phyloP scores from a whole-genome alignment of 495 filamentous ascomycete species.

The Lasiosphaeria hispida region DNA sequence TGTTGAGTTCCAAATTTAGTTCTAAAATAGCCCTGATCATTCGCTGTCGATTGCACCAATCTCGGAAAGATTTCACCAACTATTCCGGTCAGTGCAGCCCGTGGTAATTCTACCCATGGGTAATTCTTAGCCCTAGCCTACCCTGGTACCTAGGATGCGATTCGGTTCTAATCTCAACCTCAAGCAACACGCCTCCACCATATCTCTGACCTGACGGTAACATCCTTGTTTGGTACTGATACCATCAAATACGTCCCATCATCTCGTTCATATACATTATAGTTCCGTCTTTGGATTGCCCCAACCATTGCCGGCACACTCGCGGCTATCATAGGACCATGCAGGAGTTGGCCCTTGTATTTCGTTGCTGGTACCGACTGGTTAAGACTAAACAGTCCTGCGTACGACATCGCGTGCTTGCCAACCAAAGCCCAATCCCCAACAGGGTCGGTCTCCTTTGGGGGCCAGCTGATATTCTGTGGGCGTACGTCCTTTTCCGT shows the following conservation, averaged over 20 bases:
- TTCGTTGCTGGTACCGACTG: not conserved
- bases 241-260: not conserved
- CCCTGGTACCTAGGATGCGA: no score
- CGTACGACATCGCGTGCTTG: conserved; percentile 2
- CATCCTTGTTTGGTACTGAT: not conserved
- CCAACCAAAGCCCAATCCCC: conserved; percentile 3
- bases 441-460: conserved; percentile 4
- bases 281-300: not conserved
- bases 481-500: not conserved
- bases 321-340: conserved; percentile 3
- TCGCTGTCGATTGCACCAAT: no score
- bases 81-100: no score
- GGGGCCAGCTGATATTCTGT: not conserved
- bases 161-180: no score
- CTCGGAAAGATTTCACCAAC: no score
- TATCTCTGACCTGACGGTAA: not conserved
- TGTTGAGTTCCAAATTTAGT: no score
- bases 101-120: no score
- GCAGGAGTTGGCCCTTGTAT: conserved; percentile 2
- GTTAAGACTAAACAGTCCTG: conserved; percentile 1
- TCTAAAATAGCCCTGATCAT: no score
- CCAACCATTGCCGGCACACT: conserved; percentile 3
- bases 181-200: no score
- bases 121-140: no score
- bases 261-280: not conserved